Conservation (phyloP, 306 rosid species). For the Trifolium subterraneum region DNA sequence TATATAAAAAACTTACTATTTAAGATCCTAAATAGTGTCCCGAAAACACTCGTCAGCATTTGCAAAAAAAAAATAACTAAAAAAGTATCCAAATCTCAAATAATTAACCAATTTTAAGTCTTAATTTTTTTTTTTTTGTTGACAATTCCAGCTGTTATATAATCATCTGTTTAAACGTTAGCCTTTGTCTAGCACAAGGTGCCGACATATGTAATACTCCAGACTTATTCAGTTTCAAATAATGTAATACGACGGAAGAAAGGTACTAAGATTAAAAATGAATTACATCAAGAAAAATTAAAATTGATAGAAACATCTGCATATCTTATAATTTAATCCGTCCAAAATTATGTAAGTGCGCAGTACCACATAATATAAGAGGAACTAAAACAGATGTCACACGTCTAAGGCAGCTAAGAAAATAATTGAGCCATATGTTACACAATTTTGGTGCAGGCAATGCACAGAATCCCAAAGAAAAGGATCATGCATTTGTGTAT, state of each 20-base stretch:
- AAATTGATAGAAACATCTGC: neutral
- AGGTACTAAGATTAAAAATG: neutral
- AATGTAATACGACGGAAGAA: neutral
- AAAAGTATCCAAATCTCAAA: too few relatives aligned
- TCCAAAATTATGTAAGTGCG: neutral
- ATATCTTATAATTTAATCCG: neutral
- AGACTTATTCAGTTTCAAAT: neutral
- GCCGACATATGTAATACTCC: neutral
- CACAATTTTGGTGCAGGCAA: constrained; percentile 33
- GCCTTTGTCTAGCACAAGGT: neutral
- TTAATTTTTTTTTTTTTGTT: too few relatives aligned
- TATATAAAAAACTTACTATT: too few relatives aligned
- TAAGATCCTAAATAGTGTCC: too few relatives aligned
- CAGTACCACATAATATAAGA: constrained; percentile 4
- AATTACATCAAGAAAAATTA: too few relatives aligned
- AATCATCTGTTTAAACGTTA: neutral
- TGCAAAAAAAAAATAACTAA: too few relatives aligned
- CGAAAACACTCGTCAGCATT: too few relatives aligned
- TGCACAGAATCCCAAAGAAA: constrained; percentile 15
- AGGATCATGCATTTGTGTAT: neutral
- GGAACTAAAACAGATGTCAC: constrained; percentile 12
- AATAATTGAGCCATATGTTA: constrained; percentile 5
- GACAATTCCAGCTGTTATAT: too few relatives aligned
- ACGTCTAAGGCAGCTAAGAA: neutral
- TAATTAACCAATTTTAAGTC: too few relatives aligned